phyloP scores from a whole-genome alignment of 2,329 filamentous ascomycete genomes.

The Paraconiothyrium sp. region DNA sequence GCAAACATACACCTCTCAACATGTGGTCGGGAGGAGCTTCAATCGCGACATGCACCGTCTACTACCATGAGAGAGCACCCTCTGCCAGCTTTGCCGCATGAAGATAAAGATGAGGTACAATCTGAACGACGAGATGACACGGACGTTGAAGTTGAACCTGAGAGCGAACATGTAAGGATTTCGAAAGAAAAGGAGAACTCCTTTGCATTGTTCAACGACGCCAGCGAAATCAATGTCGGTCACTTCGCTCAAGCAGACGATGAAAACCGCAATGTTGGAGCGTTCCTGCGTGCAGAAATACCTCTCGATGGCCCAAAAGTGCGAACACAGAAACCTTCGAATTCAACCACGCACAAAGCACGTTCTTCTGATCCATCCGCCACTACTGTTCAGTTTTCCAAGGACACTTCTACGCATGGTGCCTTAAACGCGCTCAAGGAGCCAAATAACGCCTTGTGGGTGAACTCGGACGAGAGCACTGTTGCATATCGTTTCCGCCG shows the following conservation, averaged over 20 bases:
- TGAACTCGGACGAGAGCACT: background rate
- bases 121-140: background rate
- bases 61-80: conserved; percentile 3
- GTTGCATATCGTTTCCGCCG: no score
- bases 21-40: background rate
- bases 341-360: background rate
- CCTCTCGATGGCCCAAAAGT: background rate
- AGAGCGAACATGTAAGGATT: background rate
- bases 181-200: background rate
- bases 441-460: background rate
- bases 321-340: background rate
- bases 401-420: background rate
- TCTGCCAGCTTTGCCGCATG: conserved; percentile 1
- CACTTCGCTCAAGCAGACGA: background rate
- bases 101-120: background rate
- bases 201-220: conserved; percentile 1
- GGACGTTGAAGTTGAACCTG: background rate
- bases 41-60: background rate
- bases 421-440: background rate
- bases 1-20: conserved; percentile 9
- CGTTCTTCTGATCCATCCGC: background rate
- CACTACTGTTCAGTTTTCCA: background rate
- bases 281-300: background rate
- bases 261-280: background rate
- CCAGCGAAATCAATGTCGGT: background rate